Evolutionary conservation across 176 grass and related monocot genomes (phyloP).

Genomic region (Ananas comosus): DNA sequence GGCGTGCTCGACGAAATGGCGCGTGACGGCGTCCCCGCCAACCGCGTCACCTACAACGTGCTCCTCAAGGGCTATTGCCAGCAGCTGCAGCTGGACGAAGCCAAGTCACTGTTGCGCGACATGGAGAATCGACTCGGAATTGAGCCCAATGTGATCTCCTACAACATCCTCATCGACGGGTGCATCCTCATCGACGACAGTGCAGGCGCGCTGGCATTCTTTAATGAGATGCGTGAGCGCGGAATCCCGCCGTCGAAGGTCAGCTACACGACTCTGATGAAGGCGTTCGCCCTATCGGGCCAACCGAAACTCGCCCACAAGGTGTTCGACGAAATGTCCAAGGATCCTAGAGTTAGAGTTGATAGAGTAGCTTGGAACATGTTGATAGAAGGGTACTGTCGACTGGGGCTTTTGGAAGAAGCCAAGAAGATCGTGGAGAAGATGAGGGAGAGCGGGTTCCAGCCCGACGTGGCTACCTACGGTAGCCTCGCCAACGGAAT

Average conservation of each 20-base stretch:
- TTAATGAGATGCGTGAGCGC: conserved; percentile 71
- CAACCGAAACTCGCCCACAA: conserved; percentile 69
- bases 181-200: conserved; percentile 65
- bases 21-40: conserved; percentile 30
- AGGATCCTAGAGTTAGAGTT: conserved; percentile 53
- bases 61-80: conserved; percentile 86
- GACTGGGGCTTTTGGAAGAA: conserved; percentile 37
- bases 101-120: conserved; percentile 39
- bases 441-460: conserved; percentile 51
- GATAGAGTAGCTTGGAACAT: conserved; percentile 86
- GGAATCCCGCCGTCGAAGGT: conserved; percentile 59
- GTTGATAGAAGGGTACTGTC: conserved; percentile 68
- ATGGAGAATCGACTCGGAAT: conserved; percentile 32
- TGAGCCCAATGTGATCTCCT: conserved; percentile 57
- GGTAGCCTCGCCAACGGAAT: conserved; percentile 75
- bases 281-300: conserved; percentile 66
- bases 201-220: conserved; percentile 50
- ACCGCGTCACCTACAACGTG: conserved; percentile 79
- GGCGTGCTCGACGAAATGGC: conserved; percentile 63
- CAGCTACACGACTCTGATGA: conserved; percentile 96
- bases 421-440: conserved; percentile 58
- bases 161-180: conserved; percentile 91
- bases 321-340: conserved; percentile 85
- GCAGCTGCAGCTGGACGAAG: conserved; percentile 49
- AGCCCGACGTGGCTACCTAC: conserved; percentile 60